Evolutionary conservation across 148 eudicot species (phyloP), one percentile per base, ranked within the genome.

Genomic region (Diospyros kaki): DNA sequence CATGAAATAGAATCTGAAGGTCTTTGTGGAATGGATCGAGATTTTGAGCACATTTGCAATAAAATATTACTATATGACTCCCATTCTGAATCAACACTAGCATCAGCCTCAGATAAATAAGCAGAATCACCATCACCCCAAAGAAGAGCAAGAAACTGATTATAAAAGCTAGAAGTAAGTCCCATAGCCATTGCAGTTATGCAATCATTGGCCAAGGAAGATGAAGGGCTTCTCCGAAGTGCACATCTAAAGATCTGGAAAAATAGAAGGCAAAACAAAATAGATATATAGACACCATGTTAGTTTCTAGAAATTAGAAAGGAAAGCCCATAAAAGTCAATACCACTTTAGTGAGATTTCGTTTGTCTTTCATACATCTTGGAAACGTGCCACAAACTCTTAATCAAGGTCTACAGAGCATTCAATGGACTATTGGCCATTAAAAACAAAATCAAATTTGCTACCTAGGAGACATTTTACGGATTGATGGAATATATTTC

Each of bases 171-270:
- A 64, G 84, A 78, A 63, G 79, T 81, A 53, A 96, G 93, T 76
- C 98, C 99, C 82, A 88, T 93, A 62, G 97, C 86, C 95, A 96
- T 82, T 45, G 92, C 93, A 62, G 84, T 73, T 44, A 91, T 87
- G 83, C 99, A 96, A 76, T 96, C 99, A 91, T 87, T 83, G 40
- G 86, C 80, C 80, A 96, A 82, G 67, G 95, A 93, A 51, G 95
- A 91, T 42, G 98, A 89, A 62, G 98, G 98, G 77, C 87, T 83
- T 83, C 91, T 86, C 51, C 90, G 90, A 72, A 93, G 75, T 64
- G 89, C 81, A 82, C 97, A 91, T 86, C 99, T 89, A 78, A 87
- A 84, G 72, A 86, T 87, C 99, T 96, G 86, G 42, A 68, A 54
- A 74, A 65, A 58, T 73, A 75, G 59, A 53, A 65, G 13, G n/a